phyloP scores from a whole-genome alignment of 225 moss, liverwort and hornwort species.

The Bryum argenteum region DNA sequence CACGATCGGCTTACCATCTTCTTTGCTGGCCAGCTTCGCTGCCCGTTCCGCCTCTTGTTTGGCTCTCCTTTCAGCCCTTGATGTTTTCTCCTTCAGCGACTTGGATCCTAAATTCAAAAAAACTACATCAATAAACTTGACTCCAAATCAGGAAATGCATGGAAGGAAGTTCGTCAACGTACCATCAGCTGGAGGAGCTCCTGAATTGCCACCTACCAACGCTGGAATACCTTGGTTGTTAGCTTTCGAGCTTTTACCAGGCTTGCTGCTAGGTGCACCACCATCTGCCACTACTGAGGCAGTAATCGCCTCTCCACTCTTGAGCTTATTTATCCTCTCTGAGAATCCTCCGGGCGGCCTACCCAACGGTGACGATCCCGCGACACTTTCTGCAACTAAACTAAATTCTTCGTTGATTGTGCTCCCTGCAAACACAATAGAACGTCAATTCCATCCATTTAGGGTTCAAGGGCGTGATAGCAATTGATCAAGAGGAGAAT shows the following conservation, averaged over 20 bases:
- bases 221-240: conserved; percentile 39
- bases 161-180: conserved; percentile 15
- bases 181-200: conserved; percentile 46
- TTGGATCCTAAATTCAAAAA: conserved; percentile 46
- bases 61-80: conserved; percentile 87
- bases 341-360: conserved; percentile 40
- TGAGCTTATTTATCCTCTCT: conserved; percentile 49
- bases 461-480: not conserved
- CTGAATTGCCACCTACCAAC: conserved; percentile 35
- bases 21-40: conserved; percentile 66
- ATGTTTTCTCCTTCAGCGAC: conserved; percentile 77
- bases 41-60: conserved; percentile 91
- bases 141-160: conserved; percentile 7
- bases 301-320: conserved; percentile 26
- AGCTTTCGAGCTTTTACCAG: conserved; percentile 38
- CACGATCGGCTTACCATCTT: conserved; percentile 48
- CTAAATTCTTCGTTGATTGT: conserved; percentile 37
- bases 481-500: not conserved
- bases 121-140: conserved; percentile 6
- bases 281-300: conserved; percentile 35
- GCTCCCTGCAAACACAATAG: conserved; percentile 40
- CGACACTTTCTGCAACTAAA: conserved; percentile 39
- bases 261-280: conserved; percentile 30
- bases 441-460: not conserved
- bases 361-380: conserved; percentile 45